Base-by-base conservation (phyloP, 1,284 basidiomycete genomes). In the Grifola frondosa region DNA sequence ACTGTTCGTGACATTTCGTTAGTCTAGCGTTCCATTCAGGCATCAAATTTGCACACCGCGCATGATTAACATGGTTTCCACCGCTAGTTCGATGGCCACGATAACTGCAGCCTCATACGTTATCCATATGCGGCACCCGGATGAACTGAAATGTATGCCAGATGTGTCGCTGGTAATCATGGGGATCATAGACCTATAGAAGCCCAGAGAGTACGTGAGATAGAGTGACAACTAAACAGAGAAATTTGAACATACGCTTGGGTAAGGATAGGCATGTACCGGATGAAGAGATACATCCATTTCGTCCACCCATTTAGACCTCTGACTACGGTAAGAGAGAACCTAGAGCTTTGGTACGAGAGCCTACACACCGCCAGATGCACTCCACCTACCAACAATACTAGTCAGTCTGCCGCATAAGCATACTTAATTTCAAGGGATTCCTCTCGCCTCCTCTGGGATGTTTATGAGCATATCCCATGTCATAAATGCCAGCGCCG, bases 311-410 rank as follows among this genome's bases (percentile, higher is more conserved):
- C 23, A 13, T 31, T 35, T 3, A 29, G 46, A 8, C 40, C 42
- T 8, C 49, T 56, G 39, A 20, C 23, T 5, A 11, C 15, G 16
- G 12, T 26, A 15, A 11, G 30, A 17, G 15, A 11, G n/a, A n/a
- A n/a, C n/a, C n/a, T n/a, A n/a, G n/a, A n/a, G n/a, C n/a, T n/a
- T n/a, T n/a, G n/a, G n/a, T n/a, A n/a, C n/a, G n/a, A n/a, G n/a
- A n/a, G n/a, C n/a, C n/a, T 2, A 37, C 39, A 7, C 6, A 52
- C 50, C 37, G 20, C 50, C 50, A 52, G 11, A 52, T 46, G 31
- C 42, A 52, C n/a, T 52, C 44, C 1, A 49, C 47, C 50, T 52
- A n/a, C n/a, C n/a, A n/a, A n/a, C n/a, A n/a, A n/a, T n/a, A 6
- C 3, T 13, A n/a, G 20, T 30, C 17, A 28, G 24, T 21, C n/a